Base-by-base conservation (phyloP, 2,329 filamentous ascomycete species). In the Grosmannia huntii region DNA sequence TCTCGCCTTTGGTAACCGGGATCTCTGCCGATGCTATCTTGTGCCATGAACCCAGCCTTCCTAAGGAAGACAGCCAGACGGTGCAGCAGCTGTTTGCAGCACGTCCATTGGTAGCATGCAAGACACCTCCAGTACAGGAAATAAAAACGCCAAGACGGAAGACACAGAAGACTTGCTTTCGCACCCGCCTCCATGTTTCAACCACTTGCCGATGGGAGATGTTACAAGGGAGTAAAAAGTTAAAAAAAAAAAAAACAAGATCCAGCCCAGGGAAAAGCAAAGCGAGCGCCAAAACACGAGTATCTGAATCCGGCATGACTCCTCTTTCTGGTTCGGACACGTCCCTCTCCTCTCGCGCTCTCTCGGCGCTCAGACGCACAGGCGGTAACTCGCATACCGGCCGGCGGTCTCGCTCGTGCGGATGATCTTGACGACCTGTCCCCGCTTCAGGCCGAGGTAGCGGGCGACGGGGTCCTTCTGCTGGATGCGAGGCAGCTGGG, bases 341-440 rank as follows among this genome's bases (percentile, higher is more conserved):
- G n/a, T n/a, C n/a, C n/a, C n/a, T n/a, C n/a, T n/a, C n/a, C n/a
- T n/a, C n/a, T n/a, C n/a, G n/a, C n/a, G n/a, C 27, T 44, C 41
- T 46, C 44, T 3, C 33, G n/a, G 33, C 44, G 9, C 21, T 73
- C 72, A 86, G 64, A 85, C 82, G 64, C 82, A 85, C 58, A 85
- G 68, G 66, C 92, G 79, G 74, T 99, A 99, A 81, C 90, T 96
- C 54, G 94, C 94, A 74, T 99, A 99, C 57, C 94, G 81, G 61
- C 94, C 94, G 16, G 94, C 94, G 58, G 94, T 99, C 78, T 97
- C 94, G 68, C 86, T 91, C 71, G 87, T 91, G 64, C 94, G 81
- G 67, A 99, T 96, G 67, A 99, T 99, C 82, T 99, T 99, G 67
- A 99, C 94, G 3, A 99, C 91, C 73, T 96, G 89, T 4, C 91